Evolutionary conservation across 331 rosid genomes (phyloP).

Genomic region (Malus hybrid): DNA sequence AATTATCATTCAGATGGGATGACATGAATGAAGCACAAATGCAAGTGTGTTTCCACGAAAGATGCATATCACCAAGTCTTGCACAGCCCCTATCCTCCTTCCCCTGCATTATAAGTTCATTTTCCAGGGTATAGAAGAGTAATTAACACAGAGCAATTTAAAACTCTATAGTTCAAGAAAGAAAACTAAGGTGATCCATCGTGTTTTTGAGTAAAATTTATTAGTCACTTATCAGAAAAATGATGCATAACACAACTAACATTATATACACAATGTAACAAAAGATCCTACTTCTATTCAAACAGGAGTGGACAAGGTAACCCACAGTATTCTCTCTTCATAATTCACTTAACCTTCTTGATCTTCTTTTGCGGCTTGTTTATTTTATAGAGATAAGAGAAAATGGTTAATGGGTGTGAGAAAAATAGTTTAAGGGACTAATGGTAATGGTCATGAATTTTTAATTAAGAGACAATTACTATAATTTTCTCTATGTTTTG

Average conservation of each 20-base stretch:
- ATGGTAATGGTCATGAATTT: no score
- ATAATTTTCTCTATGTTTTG: no score
- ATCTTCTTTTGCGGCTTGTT: no score
- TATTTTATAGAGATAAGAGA: no score
- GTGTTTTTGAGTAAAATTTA: background rate
- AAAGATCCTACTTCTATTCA: background rate
- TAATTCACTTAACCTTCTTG: background rate
- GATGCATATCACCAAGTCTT: slow-evolving; percentile 62
- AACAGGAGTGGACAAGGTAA: background rate
- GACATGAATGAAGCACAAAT: slow-evolving; percentile 69
- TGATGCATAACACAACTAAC: no score
- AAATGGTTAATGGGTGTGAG: no score
- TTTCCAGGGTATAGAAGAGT: background rate
- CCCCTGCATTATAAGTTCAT: no score
- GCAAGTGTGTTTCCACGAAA: slow-evolving; percentile 43
- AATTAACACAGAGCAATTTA: background rate
- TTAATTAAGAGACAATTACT: no score
- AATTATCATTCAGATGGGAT: background rate
- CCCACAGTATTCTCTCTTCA: background rate
- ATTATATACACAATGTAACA: background rate
- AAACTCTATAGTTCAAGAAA: background rate
- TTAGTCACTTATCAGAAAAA: background rate
- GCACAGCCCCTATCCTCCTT: slow-evolving; percentile 58
- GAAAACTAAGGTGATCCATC: background rate
- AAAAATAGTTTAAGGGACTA: no score